Evolutionary conservation across 805 yeast species (phyloP).

Genomic region (Tetrapisispora pingtungensis): DNA sequence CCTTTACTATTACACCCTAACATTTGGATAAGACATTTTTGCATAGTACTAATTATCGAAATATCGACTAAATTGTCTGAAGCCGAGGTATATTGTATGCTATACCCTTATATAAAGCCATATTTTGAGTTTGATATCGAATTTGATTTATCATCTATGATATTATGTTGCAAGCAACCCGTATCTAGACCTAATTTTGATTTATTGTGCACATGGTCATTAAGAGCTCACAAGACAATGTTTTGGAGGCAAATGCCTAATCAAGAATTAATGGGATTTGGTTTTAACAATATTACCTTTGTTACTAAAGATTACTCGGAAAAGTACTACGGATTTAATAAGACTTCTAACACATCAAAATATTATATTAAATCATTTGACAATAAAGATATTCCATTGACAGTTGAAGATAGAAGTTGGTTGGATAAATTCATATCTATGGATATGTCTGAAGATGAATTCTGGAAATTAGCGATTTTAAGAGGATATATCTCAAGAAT

Average conservation of each 20-base stretch:
- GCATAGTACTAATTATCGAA: constrained; percentile 49
- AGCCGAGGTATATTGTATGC: constrained; percentile 75
- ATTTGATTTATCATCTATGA: constrained; percentile 54
- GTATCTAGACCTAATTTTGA: constrained; percentile 56
- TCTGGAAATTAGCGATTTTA: constrained; percentile 74
- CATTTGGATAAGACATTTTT: constrained; percentile 68
- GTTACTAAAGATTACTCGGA: constrained; percentile 22
- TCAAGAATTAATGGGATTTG: constrained; percentile 33
- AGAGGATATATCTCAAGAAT: constrained; percentile 58
- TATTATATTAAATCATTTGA: constrained; percentile 28
- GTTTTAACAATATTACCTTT: constrained; percentile 28
- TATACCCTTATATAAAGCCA: constrained; percentile 71
- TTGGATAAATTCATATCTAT: constrained; percentile 56
- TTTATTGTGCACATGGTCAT: constrained; percentile 60
- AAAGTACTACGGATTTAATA: constrained; percentile 21
- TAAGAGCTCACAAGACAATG: constrained; percentile 51
- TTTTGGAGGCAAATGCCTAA: constrained; percentile 61
- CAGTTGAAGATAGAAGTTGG: constrained; percentile 63
- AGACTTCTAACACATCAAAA: constrained; percentile 7
- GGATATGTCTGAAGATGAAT: constrained; percentile 62
- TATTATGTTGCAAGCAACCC: constrained; percentile 60
- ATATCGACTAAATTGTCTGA: constrained; percentile 52
- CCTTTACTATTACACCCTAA: constrained; percentile 76
- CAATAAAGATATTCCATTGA: constrained; percentile 41
- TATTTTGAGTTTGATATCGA: constrained; percentile 71